Evolutionary conservation across 1,139 yeast species (phyloP).

Genomic region (Scheffersomyces insectosa): DNA sequence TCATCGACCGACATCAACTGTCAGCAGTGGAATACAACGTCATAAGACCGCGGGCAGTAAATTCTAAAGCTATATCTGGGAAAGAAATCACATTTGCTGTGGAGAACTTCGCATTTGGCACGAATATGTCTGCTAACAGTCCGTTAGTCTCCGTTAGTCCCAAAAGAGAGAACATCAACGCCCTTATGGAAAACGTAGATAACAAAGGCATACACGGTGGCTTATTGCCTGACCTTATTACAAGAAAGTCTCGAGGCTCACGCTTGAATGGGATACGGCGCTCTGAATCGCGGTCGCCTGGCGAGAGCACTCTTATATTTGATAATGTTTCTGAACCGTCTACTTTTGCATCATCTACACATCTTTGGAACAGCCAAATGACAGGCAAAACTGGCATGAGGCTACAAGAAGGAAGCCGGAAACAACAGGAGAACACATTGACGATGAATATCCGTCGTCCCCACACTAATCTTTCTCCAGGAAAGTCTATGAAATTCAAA

Average conservation of each 20-base stretch:
- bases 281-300: not conserved
- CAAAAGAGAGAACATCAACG: too few species aligned
- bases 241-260: too few species aligned
- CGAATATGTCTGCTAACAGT: too few species aligned
- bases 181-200: not conserved
- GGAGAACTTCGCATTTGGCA: too few species aligned
- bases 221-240: too few species aligned
- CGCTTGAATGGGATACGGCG: too few species aligned
- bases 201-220: too few species aligned
- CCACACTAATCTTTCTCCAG: constrained; percentile 10
- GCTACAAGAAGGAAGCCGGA: not conserved
- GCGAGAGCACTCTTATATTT: not conserved
- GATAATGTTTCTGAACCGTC: not conserved
- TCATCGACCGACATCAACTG: too few species aligned
- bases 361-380: not conserved
- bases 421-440: not conserved
- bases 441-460: constrained; percentile 8
- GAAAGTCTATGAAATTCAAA: constrained; percentile 9
- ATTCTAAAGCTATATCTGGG: not conserved
- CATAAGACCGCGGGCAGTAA: too few species aligned
- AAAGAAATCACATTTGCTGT: not conserved
- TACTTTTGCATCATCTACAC: too few species aligned
- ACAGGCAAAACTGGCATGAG: not conserved
- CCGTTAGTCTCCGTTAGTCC: too few species aligned
- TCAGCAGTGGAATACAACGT: not conserved